Conservation (phyloP, 2,329 filamentous ascomycete genomes). For the Fusarium gaditjirri region DNA sequence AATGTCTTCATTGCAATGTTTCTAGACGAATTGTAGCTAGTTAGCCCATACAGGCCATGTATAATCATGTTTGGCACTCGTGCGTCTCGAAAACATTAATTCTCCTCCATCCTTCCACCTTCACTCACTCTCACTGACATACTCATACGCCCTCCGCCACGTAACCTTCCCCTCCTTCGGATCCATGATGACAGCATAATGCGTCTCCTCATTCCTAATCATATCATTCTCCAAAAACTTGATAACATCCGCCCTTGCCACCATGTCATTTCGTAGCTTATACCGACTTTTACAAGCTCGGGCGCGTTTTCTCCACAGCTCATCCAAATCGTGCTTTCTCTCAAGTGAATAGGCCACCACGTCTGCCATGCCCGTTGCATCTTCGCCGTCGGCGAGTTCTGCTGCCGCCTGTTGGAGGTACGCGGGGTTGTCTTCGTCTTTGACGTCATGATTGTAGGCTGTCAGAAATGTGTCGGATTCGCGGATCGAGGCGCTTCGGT, state of each 20-base stretch:
- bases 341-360: conserved; percentile 39
- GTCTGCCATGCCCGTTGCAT: conserved; percentile 38
- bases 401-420: conserved; percentile 15
- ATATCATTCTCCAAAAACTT: conserved; percentile 38
- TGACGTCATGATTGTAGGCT: conserved; percentile 44
- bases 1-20: too few relatives aligned
- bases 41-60: too few relatives aligned
- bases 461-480: conserved; percentile 40
- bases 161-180: conserved; percentile 55
- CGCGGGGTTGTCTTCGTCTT: conserved; percentile 37
- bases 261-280: not conserved
- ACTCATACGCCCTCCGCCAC: conserved; percentile 18
- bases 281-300: not conserved
- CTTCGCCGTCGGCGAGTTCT: not conserved
- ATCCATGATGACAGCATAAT: conserved; percentile 56
- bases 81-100: rapidly evolving
- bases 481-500: conserved; percentile 32
- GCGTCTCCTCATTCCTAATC: conserved; percentile 47
- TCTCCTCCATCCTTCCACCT: rapidly evolving
- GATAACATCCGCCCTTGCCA: conserved; percentile 40
- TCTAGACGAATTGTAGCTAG: too few relatives aligned
- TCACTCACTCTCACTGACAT: not conserved
- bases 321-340: conserved; percentile 38
- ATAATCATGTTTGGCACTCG: not conserved
- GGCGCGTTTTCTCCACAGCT: conserved; percentile 28